Base-by-base conservation (phyloP, 768 basidiomycete species). In the Kwoniella bestiolae region DNA sequence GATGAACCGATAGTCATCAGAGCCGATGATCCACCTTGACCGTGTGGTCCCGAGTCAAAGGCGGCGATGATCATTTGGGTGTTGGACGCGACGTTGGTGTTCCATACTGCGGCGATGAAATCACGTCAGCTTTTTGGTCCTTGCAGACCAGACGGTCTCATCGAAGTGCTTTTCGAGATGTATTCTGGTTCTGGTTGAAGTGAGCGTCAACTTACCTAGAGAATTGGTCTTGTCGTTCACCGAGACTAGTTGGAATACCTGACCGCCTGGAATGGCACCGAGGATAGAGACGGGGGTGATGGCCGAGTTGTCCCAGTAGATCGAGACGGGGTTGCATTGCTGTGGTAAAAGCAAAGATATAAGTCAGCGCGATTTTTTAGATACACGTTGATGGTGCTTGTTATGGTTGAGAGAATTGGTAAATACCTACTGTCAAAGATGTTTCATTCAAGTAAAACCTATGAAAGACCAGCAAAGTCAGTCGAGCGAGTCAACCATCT, bases 251-350 rank as follows among this genome's bases (percentile, higher is more conserved):
- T 83, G 64, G 60, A 89, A 83, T 1, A 82, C 72, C 44, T 84
- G 81, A 11, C 90, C 90, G 23, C 84, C 85, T 34, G 90, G 90
- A 60, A 91, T 86, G 31, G 88, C 78, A 25, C 84, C 89, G 86
- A 89, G 61, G 35, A 56, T 69, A 18, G 56, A 65, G 38, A 67
- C 76, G 14, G 76, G 73, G 7, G 56, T 28, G 35, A 62, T 46
- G 28, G 76, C 76, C 2, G 69, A 64, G 12, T 49, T n/a, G 45
- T 77, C 76, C 76, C 76, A 77, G 53, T 73, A 75, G 11, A 77
- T 66, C 46, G 73, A 58, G 28, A 77, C 57, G 6, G 65, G 57
- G 18, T 56, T 50, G 56, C 76, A 77, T 75, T 75, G 72, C 71
- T 77, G 28, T 0, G 3, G 18, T 1, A 51, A 25, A 21, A 52